Conservation (phyloP, 257 asterid genomes). For the Forsythia viridissima region DNA sequence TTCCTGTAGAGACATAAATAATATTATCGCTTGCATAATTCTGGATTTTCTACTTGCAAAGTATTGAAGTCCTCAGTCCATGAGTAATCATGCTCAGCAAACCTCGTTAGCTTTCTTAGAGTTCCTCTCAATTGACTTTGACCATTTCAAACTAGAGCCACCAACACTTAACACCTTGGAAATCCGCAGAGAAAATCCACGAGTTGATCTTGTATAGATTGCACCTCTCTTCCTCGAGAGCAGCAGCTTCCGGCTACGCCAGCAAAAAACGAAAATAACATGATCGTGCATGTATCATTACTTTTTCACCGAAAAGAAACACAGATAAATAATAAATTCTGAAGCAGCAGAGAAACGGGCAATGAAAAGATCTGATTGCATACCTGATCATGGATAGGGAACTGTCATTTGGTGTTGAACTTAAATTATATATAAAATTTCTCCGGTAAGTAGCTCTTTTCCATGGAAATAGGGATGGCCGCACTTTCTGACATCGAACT, state of each 20-base stretch:
- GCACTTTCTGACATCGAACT: constrained; percentile 44
- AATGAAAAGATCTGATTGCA: constrained; percentile 21
- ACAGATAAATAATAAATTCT: constrained; percentile 9
- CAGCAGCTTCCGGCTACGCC: constrained; percentile 62
- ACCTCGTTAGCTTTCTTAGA: constrained; percentile 83
- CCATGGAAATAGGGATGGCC: constrained; percentile 63
- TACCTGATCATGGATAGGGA: constrained; percentile 58
- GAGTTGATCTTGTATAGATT: constrained; percentile 71
- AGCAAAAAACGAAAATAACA: constrained; percentile 12
- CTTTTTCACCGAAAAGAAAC: constrained; percentile 17
- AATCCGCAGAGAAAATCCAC: constrained; percentile 81
- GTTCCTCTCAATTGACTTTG: constrained; percentile 83
- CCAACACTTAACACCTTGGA: constrained; percentile 78
- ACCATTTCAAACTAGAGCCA: constrained; percentile 91
- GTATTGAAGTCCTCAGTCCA: constrained; percentile 16
- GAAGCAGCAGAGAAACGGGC: constrained; percentile 14
- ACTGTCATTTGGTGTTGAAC: constrained; percentile 40
- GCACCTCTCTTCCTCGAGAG: constrained; percentile 79
- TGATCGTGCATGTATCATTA: constrained; percentile 23
- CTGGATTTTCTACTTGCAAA: not conserved
- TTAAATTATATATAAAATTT: constrained; percentile 42
- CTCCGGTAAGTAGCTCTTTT: constrained; percentile 67
- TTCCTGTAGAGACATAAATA: constrained; percentile 55
- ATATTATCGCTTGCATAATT: constrained; percentile 17
- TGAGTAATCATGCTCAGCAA: constrained; percentile 36